A percentile compares a stretch with the other conserved stretches of the same genome.
These are phyloP conservation scores for Chrysoporthe austroafricana DNA, from an alignment of 2,329 filamentous ascomycete genomes.

Conservation along the genomic window DNA sequence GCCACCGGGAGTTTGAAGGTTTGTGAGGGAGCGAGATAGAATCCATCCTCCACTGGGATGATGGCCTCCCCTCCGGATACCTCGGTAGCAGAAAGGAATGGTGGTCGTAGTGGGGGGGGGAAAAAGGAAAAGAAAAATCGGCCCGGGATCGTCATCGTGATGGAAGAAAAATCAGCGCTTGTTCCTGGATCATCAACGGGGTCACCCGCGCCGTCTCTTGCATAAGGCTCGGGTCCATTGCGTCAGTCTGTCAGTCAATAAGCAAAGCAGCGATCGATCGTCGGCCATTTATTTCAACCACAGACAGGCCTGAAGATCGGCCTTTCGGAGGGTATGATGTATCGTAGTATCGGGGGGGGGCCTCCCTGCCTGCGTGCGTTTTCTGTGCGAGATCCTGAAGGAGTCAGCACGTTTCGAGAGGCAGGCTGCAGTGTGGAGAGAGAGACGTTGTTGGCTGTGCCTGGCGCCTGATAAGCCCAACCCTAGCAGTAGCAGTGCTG, in stretches of 20 bases:
- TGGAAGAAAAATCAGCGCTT: neutral
- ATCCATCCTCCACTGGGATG: neutral
- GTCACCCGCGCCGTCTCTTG: constrained; percentile 14
- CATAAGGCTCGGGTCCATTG: constrained; percentile 7
- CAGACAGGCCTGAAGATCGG: neutral
- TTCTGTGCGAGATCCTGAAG: neutral
- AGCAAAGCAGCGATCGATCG: neutral
- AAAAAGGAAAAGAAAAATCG: neutral
- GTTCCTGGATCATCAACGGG: constrained; percentile 17
- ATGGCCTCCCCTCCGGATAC: neutral
- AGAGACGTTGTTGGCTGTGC: neutral
- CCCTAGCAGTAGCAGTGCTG: neutral
- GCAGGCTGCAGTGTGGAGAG: neutral
- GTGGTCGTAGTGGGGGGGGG: neutral
- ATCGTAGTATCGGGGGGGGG: neutral
- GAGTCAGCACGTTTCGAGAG: neutral
- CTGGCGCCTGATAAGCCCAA: neutral
- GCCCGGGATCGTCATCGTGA: neutral
- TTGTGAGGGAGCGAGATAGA: no score
- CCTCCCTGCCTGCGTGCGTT: neutral
- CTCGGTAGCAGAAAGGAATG: neutral
- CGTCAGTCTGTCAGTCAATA: neutral
- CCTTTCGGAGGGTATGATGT: neutral
- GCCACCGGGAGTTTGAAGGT: no score
- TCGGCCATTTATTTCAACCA: neutral